Percentiles rank a stretch among this genome's conserved stretches.
Conservation (phyloP, 225 moss, liverwort and hornwort genomes). For the Rhytidiadelphus loreus region DNA sequence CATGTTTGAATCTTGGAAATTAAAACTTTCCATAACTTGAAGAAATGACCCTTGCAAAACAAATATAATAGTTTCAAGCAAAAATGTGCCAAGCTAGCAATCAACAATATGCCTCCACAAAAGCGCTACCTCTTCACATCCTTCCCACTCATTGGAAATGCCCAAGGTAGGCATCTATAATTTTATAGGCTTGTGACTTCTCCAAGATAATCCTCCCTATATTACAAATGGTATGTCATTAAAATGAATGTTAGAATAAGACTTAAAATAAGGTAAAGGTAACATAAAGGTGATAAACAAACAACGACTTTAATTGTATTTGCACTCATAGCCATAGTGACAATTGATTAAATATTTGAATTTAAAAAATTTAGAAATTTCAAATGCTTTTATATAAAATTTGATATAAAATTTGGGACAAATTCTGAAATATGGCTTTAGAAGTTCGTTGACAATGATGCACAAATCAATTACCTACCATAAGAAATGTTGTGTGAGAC, state of each 20-base stretch:
- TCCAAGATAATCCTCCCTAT: background rate
- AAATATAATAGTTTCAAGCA: background rate
- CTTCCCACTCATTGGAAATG: background rate
- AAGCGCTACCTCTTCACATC: background rate
- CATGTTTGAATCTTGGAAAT: background rate
- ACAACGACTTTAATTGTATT: background rate
- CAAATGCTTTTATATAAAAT: too few species aligned
- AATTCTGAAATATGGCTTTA: background rate
- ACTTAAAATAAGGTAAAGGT: too few species aligned
- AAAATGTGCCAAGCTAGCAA: background rate
- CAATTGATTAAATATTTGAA: background rate
- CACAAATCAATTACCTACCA: too few species aligned
- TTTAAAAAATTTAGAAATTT: background rate
- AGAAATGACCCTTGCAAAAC: background rate
- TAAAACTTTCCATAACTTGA: background rate
- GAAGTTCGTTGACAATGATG: background rate
- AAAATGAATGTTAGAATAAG: too few species aligned
- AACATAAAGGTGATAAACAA: too few species aligned
- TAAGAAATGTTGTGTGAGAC: background rate
- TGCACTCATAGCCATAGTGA: background rate
- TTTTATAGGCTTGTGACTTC: fast-evolving
- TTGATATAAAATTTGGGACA: background rate
- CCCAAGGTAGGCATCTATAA: too few species aligned
- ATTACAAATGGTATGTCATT: background rate
- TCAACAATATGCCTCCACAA: background rate